Evolutionary conservation across 2,329 filamentous ascomycete species (phyloP).

Genomic region (Reticulascus tulasneorum): DNA sequence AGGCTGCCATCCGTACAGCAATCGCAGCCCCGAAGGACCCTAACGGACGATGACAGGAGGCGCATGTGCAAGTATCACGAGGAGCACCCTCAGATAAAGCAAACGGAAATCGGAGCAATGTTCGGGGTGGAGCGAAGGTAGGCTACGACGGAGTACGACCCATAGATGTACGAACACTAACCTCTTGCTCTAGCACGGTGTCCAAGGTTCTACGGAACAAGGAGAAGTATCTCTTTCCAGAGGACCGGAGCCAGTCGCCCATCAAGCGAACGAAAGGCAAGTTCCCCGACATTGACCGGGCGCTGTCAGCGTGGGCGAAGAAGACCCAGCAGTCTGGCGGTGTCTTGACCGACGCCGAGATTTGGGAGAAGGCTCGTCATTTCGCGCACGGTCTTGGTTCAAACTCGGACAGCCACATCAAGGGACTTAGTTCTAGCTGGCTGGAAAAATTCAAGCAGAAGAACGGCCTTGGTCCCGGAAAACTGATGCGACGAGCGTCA

Average conservation of each 20-base stretch:
- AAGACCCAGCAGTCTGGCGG: slow-evolving; percentile 76
- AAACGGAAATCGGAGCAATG: slow-evolving; percentile 91
- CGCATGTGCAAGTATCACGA: slow-evolving; percentile 93
- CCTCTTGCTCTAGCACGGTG: slow-evolving; percentile 68
- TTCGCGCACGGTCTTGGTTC: too few species aligned
- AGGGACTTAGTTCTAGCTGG: slow-evolving; percentile 72
- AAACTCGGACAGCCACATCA: slow-evolving; percentile 70
- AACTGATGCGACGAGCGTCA: slow-evolving; percentile 53
- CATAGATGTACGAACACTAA: slow-evolving; percentile 21
- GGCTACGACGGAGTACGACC: slow-evolving; percentile 18
- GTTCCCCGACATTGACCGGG: slow-evolving; percentile 85
- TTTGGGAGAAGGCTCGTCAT: slow-evolving; percentile 77
- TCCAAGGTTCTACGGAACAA: slow-evolving; percentile 94
- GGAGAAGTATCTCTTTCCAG: slow-evolving; percentile 82
- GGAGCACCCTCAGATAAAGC: slow-evolving; percentile 84
- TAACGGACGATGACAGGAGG: slow-evolving; percentile 86
- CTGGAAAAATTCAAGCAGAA: slow-evolving; percentile 95
- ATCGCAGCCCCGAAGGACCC: slow-evolving; percentile 73
- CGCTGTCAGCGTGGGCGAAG: slow-evolving; percentile 80
- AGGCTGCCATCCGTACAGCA: slow-evolving; percentile 42
- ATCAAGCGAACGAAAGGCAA: slow-evolving; percentile 81
- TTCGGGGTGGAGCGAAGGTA: slow-evolving; percentile 99
- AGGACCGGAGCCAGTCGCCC: slow-evolving; percentile 71
- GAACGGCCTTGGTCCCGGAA: slow-evolving; percentile 51
- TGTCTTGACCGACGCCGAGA: slow-evolving; percentile 72